These are phyloP conservation scores for Corylus heterophylla DNA, from an alignment of 306 rosid genomes.

Conservation along the genomic window DNA sequence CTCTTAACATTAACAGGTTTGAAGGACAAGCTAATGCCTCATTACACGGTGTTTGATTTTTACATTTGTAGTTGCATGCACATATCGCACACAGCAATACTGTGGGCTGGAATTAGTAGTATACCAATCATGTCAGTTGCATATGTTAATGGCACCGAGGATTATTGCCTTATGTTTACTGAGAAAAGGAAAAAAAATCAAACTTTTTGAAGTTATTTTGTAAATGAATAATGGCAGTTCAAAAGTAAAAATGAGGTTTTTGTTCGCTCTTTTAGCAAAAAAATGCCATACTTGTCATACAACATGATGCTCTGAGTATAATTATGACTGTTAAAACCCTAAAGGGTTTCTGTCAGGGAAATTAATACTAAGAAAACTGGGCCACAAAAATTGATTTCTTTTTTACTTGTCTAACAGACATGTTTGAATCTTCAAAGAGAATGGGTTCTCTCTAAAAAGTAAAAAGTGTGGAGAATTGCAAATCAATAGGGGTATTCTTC, in stretches of 20 bases:
- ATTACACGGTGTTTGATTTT: neutral
- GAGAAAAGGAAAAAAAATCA: neutral
- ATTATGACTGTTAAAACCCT: neutral
- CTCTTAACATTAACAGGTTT: constrained; percentile 89
- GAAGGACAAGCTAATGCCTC: constrained; percentile 22
- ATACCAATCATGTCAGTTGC: neutral
- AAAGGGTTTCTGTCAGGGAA: neutral
- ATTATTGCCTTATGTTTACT: neutral
- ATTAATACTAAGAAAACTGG: neutral
- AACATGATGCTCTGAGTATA: neutral
- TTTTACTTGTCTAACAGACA: neutral
- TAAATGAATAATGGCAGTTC: neutral
- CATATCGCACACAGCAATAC: neutral
- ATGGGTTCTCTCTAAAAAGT: neutral
- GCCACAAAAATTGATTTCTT: neutral
- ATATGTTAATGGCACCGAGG: neutral
- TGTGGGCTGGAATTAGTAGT: neutral
- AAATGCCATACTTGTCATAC: neutral
- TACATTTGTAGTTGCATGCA: constrained; percentile 11
- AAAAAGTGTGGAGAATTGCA: neutral
- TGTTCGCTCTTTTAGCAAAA: neutral
- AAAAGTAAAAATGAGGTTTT: neutral
- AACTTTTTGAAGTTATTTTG: neutral
- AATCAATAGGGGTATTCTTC: neutral
- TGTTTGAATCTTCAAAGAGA: neutral